phyloP scores from a whole-genome alignment of 176 grass and related monocot species.

The Melocanna baccifera region DNA sequence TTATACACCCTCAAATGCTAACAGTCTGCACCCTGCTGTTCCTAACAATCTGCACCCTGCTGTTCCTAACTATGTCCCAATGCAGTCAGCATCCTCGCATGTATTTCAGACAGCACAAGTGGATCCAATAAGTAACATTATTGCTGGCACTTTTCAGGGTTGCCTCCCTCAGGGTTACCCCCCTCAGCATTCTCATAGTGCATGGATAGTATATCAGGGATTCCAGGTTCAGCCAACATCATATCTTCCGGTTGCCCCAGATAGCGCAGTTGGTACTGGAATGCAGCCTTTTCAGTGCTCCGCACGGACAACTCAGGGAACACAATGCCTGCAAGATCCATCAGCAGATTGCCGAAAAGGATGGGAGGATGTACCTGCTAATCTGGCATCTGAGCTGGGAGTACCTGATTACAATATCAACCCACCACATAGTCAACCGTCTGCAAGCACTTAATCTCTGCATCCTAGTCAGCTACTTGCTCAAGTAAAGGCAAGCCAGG shows the following conservation, averaged over 20 bases:
- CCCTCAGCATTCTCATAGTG: slow-evolving; percentile 4
- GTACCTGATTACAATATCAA: slow-evolving; percentile 37
- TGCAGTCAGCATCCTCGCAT: neutral
- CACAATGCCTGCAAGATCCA: neutral
- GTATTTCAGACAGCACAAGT: slow-evolving; percentile 5
- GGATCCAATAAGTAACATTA: neutral
- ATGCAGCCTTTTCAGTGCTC: neutral
- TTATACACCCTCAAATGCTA: slow-evolving; percentile 18
- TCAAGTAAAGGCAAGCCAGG: neutral
- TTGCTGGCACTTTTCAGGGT: slow-evolving; percentile 8
- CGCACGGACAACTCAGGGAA: neutral
- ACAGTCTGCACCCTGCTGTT: neutral
- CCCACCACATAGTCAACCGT: slow-evolving; percentile 18
- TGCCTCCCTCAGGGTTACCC: slow-evolving; percentile 7
- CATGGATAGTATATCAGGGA: slow-evolving; percentile 3
- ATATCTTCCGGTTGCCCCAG: slow-evolving; percentile 1
- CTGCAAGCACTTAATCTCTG: neutral
- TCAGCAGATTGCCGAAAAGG: slow-evolving; percentile 8
- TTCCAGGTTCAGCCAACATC: slow-evolving; percentile 8
- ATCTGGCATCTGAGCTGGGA: slow-evolving; percentile 50
- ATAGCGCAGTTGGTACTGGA: neutral
- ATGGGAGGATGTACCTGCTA: slow-evolving; percentile 40
- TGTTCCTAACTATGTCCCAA: neutral
- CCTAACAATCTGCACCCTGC: neutral
- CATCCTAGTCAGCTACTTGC: neutral